phyloP scores from a whole-genome alignment of 73 alveolate species.

The Paramecium primaurelia region DNA sequence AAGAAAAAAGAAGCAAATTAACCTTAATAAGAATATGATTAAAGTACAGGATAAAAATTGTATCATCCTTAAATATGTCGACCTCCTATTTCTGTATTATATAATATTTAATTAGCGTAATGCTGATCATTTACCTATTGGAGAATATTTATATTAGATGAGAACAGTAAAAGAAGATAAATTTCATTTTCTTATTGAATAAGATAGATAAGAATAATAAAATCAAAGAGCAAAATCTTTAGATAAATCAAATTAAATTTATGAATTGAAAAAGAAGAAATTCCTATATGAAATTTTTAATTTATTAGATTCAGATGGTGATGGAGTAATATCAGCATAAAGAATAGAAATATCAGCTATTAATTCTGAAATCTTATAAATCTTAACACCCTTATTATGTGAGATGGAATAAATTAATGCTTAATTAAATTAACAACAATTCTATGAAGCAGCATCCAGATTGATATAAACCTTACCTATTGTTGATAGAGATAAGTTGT shows the following conservation, averaged over 20 bases:
- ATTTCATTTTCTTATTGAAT: not conserved
- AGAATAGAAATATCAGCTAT: conserved; percentile 60
- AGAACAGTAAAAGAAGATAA: not conserved
- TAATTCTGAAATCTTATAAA: conserved; percentile 49
- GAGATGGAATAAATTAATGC: conserved; percentile 67
- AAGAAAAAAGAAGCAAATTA: not conserved
- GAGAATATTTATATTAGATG: conserved; percentile 29
- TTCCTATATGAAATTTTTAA: conserved; percentile 43
- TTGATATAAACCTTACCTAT: not conserved
- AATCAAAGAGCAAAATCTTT: conserved; percentile 18
- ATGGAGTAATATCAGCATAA: conserved; percentile 66
- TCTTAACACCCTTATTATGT: conserved; percentile 63
- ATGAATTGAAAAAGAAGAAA: conserved; percentile 45
- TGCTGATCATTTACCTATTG: conserved; percentile 31
- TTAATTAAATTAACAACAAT: not conserved
- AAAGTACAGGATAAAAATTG: not conserved
- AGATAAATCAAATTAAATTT: conserved; percentile 57
- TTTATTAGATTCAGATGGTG: conserved; percentile 64
- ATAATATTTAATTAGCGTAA: conserved; percentile 12
- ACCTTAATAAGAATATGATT: not conserved
- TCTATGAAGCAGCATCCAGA: conserved; percentile 3
- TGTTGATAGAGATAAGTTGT: conserved; percentile 23
- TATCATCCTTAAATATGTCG: not conserved
- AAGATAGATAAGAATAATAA: not conserved
- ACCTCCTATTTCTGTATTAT: not conserved